Evolutionary conservation across 805 yeast genomes (phyloP).

Genomic region (Nakazawaea wyomingensis): DNA sequence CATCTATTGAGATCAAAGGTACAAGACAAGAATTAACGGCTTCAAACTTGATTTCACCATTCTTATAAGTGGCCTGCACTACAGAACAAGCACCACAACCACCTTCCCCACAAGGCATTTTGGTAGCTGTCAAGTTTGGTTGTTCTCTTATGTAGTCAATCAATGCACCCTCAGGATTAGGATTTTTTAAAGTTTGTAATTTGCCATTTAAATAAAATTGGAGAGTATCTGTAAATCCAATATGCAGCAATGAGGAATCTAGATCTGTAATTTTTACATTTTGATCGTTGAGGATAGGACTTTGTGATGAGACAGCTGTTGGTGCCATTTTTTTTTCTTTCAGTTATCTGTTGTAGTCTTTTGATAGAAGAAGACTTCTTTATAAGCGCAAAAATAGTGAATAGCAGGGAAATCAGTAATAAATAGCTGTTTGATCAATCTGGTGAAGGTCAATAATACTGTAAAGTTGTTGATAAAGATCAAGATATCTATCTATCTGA

Average conservation of each 20-base stretch:
- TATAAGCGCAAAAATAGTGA: background rate
- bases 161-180: constrained; percentile 38
- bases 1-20: constrained; percentile 39
- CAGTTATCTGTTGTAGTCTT: too few relatives aligned
- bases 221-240: constrained; percentile 21
- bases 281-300: constrained; percentile 2
- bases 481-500: background rate
- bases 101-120: constrained; percentile 45
- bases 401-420: background rate
- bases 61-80: constrained; percentile 29
- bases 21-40: constrained; percentile 45
- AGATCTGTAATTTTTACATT: constrained; percentile 18
- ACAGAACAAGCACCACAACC: constrained; percentile 50
- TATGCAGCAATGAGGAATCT: constrained; percentile 21
- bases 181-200: constrained; percentile 28
- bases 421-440: too few relatives aligned
- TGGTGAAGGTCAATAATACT: too few relatives aligned
- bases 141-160: constrained; percentile 36
- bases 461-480: background rate
- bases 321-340: constrained; percentile 19
- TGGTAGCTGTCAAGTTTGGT: constrained; percentile 37
- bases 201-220: constrained; percentile 37
- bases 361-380: background rate
- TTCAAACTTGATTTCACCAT: constrained; percentile 24
- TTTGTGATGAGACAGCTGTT: constrained; percentile 13